Evolutionary conservation across 2,329 filamentous ascomycete genomes (phyloP).

Genomic region (Scedosporium boydii): DNA sequence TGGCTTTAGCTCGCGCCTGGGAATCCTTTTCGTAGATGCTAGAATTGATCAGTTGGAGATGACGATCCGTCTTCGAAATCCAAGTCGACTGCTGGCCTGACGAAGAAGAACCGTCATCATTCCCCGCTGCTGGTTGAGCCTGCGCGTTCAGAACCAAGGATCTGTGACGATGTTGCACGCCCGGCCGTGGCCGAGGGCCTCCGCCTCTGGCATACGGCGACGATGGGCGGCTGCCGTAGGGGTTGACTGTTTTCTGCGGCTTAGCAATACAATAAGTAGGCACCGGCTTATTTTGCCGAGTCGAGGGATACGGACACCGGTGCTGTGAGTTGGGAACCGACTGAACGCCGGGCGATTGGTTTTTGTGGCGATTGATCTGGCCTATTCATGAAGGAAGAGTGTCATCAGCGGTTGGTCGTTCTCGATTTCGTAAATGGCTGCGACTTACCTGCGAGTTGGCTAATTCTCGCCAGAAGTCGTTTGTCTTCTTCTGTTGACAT

Average conservation of each 20-base stretch:
- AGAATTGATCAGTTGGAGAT: conserved; percentile 75
- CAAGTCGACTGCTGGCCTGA: conserved; percentile 38
- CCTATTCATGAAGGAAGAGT: conserved; percentile 32
- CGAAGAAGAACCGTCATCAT: conserved; percentile 18
- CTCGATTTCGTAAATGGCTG: background rate
- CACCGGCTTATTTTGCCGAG: background rate
- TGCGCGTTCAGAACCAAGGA: conserved; percentile 54
- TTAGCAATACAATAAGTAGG: conserved; percentile 3
- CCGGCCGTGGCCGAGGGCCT: conserved; percentile 17
- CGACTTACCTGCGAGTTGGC: conserved; percentile 37
- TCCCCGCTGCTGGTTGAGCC: conserved; percentile 12
- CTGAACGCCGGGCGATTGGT: conserved; percentile 36
- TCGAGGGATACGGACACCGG: conserved; percentile 23
- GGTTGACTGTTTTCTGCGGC: background rate
- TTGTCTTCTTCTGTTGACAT: conserved; percentile 40
- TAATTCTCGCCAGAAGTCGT: conserved; percentile 44
- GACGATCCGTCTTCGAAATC: conserved; percentile 65
- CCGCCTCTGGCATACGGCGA: background rate
- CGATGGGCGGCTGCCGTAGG: conserved; percentile 1
- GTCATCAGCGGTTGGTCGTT: background rate
- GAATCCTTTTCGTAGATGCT: conserved; percentile 67
- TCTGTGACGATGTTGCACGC: conserved; percentile 30
- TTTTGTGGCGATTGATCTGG: conserved; percentile 74
- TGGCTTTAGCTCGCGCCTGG: conserved; percentile 58
- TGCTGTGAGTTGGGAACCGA: conserved; percentile 15